phyloP scores from a whole-genome alignment of 805 yeast genomes.

The Cyberlindnera samutprakarnensis region DNA sequence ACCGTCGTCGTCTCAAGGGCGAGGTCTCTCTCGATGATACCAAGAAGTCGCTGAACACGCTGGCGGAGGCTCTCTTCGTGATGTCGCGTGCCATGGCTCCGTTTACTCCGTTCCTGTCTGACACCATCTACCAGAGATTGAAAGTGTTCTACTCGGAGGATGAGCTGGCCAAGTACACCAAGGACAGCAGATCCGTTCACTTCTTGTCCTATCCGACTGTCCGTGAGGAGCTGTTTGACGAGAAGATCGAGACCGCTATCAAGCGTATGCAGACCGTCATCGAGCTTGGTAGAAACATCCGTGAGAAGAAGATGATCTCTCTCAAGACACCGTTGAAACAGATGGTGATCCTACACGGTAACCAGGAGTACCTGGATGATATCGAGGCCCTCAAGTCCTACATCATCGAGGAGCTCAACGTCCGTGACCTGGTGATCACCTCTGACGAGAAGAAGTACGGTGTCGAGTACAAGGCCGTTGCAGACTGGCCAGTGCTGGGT shows the following conservation, averaged over 20 bases:
- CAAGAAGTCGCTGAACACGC: slow-evolving; percentile 77
- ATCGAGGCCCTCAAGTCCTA: slow-evolving; percentile 70
- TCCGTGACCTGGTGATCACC: slow-evolving; percentile 81
- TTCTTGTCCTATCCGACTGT: slow-evolving; percentile 87
- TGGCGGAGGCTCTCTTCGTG: slow-evolving; percentile 83
- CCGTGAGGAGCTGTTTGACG: slow-evolving; percentile 73
- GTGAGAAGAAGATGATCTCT: slow-evolving; percentile 92
- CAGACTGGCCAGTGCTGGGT: slow-evolving; percentile 99
- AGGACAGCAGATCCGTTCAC: slow-evolving; percentile 81
- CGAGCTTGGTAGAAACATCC: slow-evolving; percentile 90
- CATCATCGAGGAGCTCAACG: slow-evolving; percentile 85
- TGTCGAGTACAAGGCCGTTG: slow-evolving; percentile 89
- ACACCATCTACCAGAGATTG: slow-evolving; percentile 76
- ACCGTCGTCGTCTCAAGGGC: slow-evolving; percentile 97
- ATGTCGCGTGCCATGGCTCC: slow-evolving; percentile 97
- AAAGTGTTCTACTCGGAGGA: slow-evolving; percentile 53
- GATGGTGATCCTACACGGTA: slow-evolving; percentile 79
- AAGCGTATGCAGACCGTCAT: slow-evolving; percentile 95
- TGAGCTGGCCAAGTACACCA: slow-evolving; percentile 40
- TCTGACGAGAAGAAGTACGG: slow-evolving; percentile 87
- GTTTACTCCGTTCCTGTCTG: slow-evolving; percentile 94
- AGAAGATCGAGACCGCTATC: slow-evolving; percentile 79
- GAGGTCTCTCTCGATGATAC: slow-evolving; percentile 83
- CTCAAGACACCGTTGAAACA: slow-evolving; percentile 91
- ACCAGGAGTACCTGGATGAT: slow-evolving; percentile 65